A percentile compares a stretch with the other conserved stretches of the same genome.
Conservation (phyloP, 2,329 filamentous ascomycete genomes). For the Penicillium sp. region DNA sequence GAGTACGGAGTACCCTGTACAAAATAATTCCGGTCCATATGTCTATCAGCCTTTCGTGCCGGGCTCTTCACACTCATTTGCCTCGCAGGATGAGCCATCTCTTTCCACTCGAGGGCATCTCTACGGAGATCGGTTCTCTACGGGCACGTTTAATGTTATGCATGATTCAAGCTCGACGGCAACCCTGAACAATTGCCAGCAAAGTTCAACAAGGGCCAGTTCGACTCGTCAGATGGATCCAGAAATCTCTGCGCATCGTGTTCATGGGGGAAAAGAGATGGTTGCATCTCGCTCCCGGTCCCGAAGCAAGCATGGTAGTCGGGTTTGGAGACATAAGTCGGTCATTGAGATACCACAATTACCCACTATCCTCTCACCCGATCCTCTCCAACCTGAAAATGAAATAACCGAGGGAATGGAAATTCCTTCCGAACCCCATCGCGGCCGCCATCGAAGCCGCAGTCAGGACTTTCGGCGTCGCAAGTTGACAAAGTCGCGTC, state of each 20-base stretch:
- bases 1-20: constrained; percentile 24
- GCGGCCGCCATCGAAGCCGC: constrained; percentile 31
- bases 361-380: constrained; percentile 25
- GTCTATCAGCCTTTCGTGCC: not conserved
- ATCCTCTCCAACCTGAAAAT: constrained; percentile 7
- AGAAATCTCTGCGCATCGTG: not conserved
- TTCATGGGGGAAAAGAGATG: not conserved
- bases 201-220: no score
- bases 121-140: constrained; percentile 18
- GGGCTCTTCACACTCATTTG: not conserved
- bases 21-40: not conserved
- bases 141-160: constrained; percentile 1
- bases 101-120: constrained; percentile 10
- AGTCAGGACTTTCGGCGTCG: constrained; percentile 27
- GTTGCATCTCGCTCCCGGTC: constrained; percentile 17
- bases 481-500: constrained; percentile 21
- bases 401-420: constrained; percentile 4
- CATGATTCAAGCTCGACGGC: constrained; percentile 9
- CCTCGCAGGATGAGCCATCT: constrained; percentile 1
- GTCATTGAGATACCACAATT: constrained; percentile 25
- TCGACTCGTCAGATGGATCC: not conserved
- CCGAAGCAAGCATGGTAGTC: constrained; percentile 15
- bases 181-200: not conserved
- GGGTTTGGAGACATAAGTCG: constrained; percentile 22
- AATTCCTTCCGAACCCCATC: constrained; percentile 15